Evolutionary conservation across 495 filamentous ascomycete genomes (phyloP).

Genomic region (Niebla homalea): DNA sequence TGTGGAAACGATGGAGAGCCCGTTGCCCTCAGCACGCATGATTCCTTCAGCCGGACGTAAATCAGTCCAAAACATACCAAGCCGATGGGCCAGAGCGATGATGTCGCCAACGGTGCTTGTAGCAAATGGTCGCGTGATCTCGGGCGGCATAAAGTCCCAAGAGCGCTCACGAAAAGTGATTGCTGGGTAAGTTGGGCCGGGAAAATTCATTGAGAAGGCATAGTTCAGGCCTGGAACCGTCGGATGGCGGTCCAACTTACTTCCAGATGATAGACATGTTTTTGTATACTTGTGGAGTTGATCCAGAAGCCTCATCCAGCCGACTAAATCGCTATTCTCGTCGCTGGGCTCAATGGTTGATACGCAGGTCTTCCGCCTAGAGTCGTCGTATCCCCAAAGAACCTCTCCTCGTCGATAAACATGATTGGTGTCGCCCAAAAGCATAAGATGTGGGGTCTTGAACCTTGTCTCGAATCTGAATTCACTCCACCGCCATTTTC

Average conservation of each 20-base stretch:
- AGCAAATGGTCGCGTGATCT: slow-evolving; percentile 22
- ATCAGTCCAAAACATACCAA: slow-evolving; percentile 24
- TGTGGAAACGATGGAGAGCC: slow-evolving; percentile 19
- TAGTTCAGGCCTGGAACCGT: not conserved
- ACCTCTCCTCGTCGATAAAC: too few species aligned
- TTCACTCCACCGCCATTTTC: slow-evolving; percentile 21
- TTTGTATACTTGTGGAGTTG: not conserved
- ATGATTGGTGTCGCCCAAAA: not conserved
- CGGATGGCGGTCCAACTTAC: too few species aligned
- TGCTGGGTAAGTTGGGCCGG: not conserved
- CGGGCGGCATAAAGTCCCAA: slow-evolving; percentile 25
- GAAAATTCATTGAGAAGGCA: not conserved
- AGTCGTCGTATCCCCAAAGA: too few species aligned
- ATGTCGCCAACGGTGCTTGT: slow-evolving; percentile 20
- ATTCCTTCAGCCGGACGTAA: slow-evolving; percentile 21
- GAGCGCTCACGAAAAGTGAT: slow-evolving; percentile 16
- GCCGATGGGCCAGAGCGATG: slow-evolving; percentile 19
- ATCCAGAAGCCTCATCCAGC: not conserved
- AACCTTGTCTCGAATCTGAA: slow-evolving; percentile 24
- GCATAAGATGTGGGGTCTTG: slow-evolving; percentile 12
- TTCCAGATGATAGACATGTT: not conserved
- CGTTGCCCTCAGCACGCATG: slow-evolving; percentile 22
- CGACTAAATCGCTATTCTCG: not conserved
- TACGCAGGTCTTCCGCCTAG: too few species aligned
- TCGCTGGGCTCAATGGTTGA: not conserved